Evolutionary conservation across 1,139 yeast genomes (phyloP).

Genomic region (Diutina catenulata): DNA sequence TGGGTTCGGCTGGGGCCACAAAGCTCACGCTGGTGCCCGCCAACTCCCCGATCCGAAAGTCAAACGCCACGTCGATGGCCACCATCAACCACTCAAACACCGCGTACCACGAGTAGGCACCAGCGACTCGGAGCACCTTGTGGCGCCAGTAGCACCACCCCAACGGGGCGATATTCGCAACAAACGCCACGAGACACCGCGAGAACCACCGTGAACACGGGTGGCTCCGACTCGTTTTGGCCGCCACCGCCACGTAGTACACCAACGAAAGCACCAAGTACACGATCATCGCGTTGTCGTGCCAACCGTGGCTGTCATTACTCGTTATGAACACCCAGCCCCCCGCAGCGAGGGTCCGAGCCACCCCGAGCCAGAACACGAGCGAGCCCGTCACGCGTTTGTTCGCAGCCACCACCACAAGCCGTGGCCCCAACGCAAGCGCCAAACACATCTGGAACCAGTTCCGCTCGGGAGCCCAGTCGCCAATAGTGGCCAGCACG

Average conservation of each 20-base stretch:
- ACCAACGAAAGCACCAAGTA: background rate
- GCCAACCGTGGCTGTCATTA: slow-evolving; percentile 1
- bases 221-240: too few species aligned
- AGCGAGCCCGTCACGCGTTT: background rate
- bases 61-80: background rate
- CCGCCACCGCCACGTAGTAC: background rate
- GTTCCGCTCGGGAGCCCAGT: slow-evolving; percentile 1
- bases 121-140: background rate
- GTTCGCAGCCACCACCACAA: background rate
- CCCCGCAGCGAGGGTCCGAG: background rate
- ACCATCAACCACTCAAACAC: slow-evolving; percentile 2
- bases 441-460: background rate
- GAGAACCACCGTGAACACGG: too few species aligned
- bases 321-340: background rate
- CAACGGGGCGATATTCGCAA: background rate
- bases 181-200: background rate
- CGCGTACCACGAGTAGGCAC: slow-evolving; percentile 5
- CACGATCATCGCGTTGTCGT: slow-evolving; percentile 2
- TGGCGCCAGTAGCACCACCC: slow-evolving; percentile 4
- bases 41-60: background rate
- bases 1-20: background rate
- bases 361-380: background rate
- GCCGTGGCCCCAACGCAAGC: background rate
- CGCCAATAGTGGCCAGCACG: slow-evolving; percentile 5
- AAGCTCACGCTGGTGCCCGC: background rate